Evolutionary conservation across 805 yeast genomes (phyloP).

Genomic region (Wickerhamiella dianesei): DNA sequence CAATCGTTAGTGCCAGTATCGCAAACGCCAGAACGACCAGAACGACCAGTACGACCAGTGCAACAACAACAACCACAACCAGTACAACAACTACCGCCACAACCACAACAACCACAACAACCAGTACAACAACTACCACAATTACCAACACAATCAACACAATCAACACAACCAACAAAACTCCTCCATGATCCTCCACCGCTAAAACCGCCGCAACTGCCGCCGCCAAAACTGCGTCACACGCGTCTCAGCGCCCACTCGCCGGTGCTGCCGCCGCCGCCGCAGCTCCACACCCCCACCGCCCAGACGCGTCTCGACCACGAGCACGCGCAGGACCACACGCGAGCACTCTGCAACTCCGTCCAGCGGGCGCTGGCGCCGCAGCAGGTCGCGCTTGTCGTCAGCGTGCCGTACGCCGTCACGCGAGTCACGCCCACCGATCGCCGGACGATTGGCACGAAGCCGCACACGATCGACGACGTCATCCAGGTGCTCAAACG

Average conservation of each 20-base stretch:
- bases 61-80: background rate
- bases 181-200: background rate
- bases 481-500: slow-evolving; percentile 11
- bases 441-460: slow-evolving; percentile 8
- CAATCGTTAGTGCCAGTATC: no score
- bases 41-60: background rate
- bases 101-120: background rate
- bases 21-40: no score
- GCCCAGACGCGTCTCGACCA: no score
- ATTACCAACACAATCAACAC: background rate
- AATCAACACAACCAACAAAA: background rate
- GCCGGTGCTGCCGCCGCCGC: no score
- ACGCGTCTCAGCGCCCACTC: no score
- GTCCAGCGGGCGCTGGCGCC: slow-evolving; percentile 6
- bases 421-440: slow-evolving; percentile 13
- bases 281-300: no score
- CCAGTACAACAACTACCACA: background rate
- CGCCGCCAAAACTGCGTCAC: no score
- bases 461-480: slow-evolving; percentile 5
- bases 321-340: background rate
- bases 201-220: no score
- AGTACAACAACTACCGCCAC: background rate
- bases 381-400: slow-evolving; percentile 13
- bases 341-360: slow-evolving; percentile 3
- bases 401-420: slow-evolving; percentile 10